Conservation (phyloP, 2,329 filamentous ascomycete species). For the Harringtonia lauricola region DNA sequence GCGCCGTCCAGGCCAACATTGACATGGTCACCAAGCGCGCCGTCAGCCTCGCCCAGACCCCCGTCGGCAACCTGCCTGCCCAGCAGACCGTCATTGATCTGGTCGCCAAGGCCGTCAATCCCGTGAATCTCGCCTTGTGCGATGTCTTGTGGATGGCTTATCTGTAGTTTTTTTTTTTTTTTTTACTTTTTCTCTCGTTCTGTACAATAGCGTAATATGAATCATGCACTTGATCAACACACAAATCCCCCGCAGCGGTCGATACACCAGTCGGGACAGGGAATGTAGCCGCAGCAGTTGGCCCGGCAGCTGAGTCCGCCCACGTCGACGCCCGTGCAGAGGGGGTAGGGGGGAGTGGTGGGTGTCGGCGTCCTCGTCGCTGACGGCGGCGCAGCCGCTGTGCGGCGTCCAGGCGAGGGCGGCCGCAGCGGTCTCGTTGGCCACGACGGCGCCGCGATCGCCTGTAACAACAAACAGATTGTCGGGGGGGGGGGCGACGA, state of each 20-base stretch:
- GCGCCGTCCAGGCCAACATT: constrained; percentile 58
- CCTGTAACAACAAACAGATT: background rate
- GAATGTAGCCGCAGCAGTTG: too few species aligned
- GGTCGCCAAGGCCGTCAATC: constrained; percentile 86
- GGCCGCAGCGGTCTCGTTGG: background rate
- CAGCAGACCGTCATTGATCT: constrained; percentile 96
- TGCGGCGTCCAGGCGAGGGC: background rate
- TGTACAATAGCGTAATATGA: too few species aligned
- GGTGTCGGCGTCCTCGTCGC: too few species aligned
- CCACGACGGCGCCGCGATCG: background rate
- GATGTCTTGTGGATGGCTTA: constrained; percentile 98
- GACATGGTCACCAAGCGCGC: constrained; percentile 89
- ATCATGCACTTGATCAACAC: too few species aligned
- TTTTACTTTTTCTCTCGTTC: too few species aligned
- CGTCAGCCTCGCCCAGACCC: constrained; percentile 67
- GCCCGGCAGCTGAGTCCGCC: too few species aligned
- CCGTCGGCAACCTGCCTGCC: constrained; percentile 73
- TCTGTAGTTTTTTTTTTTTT: constrained; percentile 39
- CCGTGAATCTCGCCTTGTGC: constrained; percentile 74
- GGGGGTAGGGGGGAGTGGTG: too few species aligned
- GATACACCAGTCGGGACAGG: too few species aligned
- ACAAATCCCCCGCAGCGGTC: too few species aligned
- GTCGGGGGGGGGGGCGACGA: background rate
- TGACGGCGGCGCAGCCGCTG: background rate
- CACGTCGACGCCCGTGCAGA: too few species aligned